Base-by-base conservation (phyloP, 352 stramenopile species). In the Saprolegnia parasitica region DNA sequence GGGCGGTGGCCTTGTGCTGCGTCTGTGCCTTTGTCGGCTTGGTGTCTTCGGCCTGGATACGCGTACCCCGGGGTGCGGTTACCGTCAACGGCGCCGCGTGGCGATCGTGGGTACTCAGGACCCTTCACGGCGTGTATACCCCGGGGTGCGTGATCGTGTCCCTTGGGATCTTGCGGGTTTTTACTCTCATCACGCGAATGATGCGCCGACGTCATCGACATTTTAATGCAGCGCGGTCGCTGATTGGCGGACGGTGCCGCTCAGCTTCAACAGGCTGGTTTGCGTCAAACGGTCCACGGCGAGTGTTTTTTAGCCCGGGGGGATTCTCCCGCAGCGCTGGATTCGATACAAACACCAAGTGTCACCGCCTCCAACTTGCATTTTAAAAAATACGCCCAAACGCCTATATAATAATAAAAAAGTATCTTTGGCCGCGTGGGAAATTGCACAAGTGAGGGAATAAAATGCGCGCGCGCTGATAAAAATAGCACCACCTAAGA, bases 271-370 rank as follows among this genome's bases (percentile, higher is more conserved):
- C 52, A 35, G 20, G 52, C 52, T 40, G 24, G 52, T 13, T 60
- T 60, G n/a, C 52, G 52, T 60, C n/a, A 60, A 60, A 42, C 29
- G 5, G 35, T 40, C 35, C 52, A 40, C 24, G 20, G 11, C 11
- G 35, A 60, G 52, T n/a, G 52, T 60, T 60, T 58, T 60, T 60
- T 42, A 15, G 52, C 24, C 35, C 35, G 13, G 24, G 18, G 42
- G 11, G 18, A 1, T 49, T n/a, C 4, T n/a, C 4, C 13, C 13
- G 11, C 42, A 1, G 3, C 8, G n/a, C n/a, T n/a, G n/a, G n/a
- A n/a, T n/a, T n/a, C n/a, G n/a, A 49, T 49, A 49, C 42, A 49
- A 49, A 49, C 42, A n/a, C 42, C 42, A 49, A 49, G 42, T 49
- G 10, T 10, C 1, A 2, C 3, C 42, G 13, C 4, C 1, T 15